These are phyloP conservation scores for Cladosporium cucumerinum DNA, from an alignment of 2,329 filamentous ascomycete species.

Conservation along the genomic window DNA sequence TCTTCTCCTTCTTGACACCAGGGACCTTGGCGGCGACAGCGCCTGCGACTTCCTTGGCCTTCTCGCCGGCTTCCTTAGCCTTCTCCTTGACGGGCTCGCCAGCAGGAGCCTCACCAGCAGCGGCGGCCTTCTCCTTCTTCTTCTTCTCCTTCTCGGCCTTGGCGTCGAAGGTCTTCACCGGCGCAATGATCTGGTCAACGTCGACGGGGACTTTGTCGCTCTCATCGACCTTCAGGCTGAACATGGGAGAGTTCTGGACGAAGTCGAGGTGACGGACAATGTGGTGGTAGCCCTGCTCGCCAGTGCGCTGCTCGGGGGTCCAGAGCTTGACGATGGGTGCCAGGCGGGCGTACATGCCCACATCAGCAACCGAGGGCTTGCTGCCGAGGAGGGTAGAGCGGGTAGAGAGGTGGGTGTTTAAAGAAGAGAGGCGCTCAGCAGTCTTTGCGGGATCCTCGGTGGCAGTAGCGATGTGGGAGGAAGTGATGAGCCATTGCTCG, in stretches of 20 bases:
- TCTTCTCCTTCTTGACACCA: constrained; percentile 39
- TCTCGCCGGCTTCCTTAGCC: constrained; percentile 46
- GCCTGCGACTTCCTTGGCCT: constrained; percentile 47
- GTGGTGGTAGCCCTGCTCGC: constrained; percentile 83
- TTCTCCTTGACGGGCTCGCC: constrained; percentile 48
- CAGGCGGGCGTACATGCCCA: constrained; percentile 76
- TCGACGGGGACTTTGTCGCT: constrained; percentile 67
- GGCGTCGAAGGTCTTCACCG: constrained; percentile 82
- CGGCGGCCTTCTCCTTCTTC: constrained; percentile 86
- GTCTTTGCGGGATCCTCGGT: constrained; percentile 57
- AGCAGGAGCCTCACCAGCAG: constrained; percentile 39
- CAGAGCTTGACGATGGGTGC: constrained; percentile 74
- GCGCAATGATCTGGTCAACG: constrained; percentile 74
- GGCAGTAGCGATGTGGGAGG: constrained; percentile 63
- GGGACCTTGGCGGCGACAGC: constrained; percentile 44
- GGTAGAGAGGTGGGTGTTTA: constrained; percentile 83
- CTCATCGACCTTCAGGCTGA: constrained; percentile 67
- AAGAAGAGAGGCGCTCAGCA: constrained; percentile 66
- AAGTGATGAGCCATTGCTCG: constrained; percentile 76
- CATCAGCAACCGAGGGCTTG: constrained; percentile 85
- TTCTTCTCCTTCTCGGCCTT: constrained; percentile 95
- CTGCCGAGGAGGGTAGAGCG: constrained; percentile 84
- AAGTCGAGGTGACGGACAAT: constrained; percentile 91
- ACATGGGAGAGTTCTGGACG: constrained; percentile 77
- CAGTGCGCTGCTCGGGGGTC: constrained; percentile 82